phyloP scores from a whole-genome alignment of 2,329 filamentous ascomycete species.

The Botrytis squamosa region DNA sequence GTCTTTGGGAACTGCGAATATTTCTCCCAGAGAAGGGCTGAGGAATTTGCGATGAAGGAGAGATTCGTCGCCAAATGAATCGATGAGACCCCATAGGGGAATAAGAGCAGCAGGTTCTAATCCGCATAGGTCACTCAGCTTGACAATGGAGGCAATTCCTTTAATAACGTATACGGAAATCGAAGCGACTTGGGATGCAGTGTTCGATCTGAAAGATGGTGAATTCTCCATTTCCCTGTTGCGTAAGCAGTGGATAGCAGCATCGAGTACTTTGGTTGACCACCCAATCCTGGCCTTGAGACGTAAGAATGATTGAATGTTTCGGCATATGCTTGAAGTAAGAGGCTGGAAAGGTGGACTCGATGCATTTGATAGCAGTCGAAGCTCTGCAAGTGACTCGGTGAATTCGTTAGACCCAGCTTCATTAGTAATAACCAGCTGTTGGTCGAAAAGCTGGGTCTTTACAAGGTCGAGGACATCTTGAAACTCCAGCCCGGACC shows the following conservation, averaged over 20 bases:
- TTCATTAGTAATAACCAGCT: neutral
- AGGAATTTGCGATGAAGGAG: neutral
- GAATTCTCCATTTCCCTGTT: neutral
- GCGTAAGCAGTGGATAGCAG: neutral
- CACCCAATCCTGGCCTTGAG: neutral
- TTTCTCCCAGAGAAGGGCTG: neutral
- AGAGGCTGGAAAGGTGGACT: neutral
- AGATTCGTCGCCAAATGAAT: neutral
- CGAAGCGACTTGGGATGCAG: neutral
- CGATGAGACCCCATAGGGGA: neutral
- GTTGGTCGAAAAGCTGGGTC: neutral
- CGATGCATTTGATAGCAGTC: neutral
- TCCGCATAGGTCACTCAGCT: neutral
- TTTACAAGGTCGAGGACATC: neutral
- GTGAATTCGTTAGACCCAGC: neutral
- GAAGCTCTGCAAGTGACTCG: neutral
- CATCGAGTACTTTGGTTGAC: neutral
- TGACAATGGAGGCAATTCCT: neutral
- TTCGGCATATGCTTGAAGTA: neutral
- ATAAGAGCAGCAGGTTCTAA: neutral
- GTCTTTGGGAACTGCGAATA: neutral
- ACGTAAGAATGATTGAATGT: neutral
- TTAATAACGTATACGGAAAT: neutral
- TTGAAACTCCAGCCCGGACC: neutral
- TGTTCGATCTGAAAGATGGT: neutral